A percentile compares a stretch with the other conserved stretches of the same genome.
Evolutionary conservation across 345 rosid species (phyloP).

Genomic region (Eutrema yunnanense): DNA sequence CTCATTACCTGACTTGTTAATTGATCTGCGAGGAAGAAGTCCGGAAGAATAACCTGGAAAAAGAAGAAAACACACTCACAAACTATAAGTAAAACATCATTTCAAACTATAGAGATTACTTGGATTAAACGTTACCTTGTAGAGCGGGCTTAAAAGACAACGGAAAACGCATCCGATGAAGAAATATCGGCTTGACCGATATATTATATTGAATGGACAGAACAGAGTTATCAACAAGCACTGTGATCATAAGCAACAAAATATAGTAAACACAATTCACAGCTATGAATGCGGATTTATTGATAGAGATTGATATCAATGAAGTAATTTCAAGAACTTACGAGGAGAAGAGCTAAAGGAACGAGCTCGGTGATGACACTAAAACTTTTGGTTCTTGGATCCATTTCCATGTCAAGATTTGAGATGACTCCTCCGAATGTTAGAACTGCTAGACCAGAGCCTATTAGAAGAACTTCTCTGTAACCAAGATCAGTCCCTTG

Average conservation of each 20-base stretch:
- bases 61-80: not conserved
- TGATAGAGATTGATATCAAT: not conserved
- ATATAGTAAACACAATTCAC: not conserved
- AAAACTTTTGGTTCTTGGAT: conserved; percentile 52
- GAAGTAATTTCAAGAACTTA: conserved; percentile 24
- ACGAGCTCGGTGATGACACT: conserved; percentile 58
- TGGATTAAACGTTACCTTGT: conserved; percentile 47
- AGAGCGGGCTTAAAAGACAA: conserved; percentile 58
- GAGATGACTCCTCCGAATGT: conserved; percentile 49
- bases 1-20: conserved; percentile 66
- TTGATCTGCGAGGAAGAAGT: conserved; percentile 88
- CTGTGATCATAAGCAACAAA: conserved; percentile 28
- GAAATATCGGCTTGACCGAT: conserved; percentile 57
- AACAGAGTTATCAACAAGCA: conserved; percentile 33
- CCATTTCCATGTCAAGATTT: conserved; percentile 85
- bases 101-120: not conserved
- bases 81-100: not conserved
- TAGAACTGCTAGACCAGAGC: conserved; percentile 50
- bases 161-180: conserved; percentile 43
- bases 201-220: conserved; percentile 66
- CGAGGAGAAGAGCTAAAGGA: conserved; percentile 55
- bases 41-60: conserved; percentile 66
- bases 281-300: not conserved
- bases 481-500: conserved; percentile 65
- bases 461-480: conserved; percentile 52